phyloP scores from a whole-genome alignment of 768 basidiomycete genomes.

The Russula olivacea region DNA sequence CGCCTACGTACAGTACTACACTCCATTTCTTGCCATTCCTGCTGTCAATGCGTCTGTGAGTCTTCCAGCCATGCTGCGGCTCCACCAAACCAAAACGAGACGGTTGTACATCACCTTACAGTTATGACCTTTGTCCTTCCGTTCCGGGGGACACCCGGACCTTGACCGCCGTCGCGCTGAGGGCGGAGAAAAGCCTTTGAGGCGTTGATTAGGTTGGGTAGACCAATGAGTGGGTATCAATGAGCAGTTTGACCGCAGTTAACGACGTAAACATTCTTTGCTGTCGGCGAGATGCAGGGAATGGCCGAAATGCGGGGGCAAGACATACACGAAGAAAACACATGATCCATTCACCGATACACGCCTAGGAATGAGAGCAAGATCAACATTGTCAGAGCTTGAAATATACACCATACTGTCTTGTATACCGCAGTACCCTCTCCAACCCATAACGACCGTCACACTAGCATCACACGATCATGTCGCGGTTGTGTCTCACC shows the following conservation, averaged over 20 bases:
- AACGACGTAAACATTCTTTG: slow-evolving; percentile 49
- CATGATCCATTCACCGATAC: no score
- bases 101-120: no score
- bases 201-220: slow-evolving; percentile 41
- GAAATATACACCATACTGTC: slow-evolving; percentile 40
- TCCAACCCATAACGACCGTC: slow-evolving; percentile 43
- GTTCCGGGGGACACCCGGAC: slow-evolving; percentile 32
- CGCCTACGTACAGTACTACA: not conserved
- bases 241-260: slow-evolving; percentile 41
- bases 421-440: slow-evolving; percentile 40
- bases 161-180: slow-evolving; percentile 38
- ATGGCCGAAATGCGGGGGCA: slow-evolving; percentile 3
- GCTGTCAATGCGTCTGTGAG: not conserved
- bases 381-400: not conserved
- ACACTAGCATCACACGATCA: slow-evolving; percentile 35
- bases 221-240: slow-evolving; percentile 41
- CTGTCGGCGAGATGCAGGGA: slow-evolving; percentile 8
- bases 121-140: no score
- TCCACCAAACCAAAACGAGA: not conserved
- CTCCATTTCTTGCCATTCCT: not conserved
- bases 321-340: slow-evolving; percentile 42
- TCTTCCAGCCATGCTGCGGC: not conserved
- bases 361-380: not conserved
- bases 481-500: slow-evolving; percentile 43
- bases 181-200: slow-evolving; percentile 37